These are phyloP conservation scores for Pochonia chlamydosporia DNA, from an alignment of 2,329 filamentous ascomycete genomes.

Conservation along the genomic window DNA sequence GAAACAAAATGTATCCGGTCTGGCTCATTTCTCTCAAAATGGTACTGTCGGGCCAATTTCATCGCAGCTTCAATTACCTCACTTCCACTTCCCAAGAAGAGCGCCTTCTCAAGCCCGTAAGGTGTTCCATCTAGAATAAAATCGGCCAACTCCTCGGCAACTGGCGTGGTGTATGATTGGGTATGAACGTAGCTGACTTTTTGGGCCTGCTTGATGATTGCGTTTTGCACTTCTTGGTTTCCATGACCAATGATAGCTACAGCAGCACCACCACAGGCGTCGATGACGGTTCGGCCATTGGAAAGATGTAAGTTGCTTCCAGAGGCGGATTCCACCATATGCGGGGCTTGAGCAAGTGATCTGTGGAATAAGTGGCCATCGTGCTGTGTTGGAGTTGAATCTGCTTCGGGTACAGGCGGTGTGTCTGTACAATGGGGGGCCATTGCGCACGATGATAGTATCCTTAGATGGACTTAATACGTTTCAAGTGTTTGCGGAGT, in stretches of 20 bases:
- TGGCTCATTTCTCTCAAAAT: slow-evolving; percentile 30
- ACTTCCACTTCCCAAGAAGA: slow-evolving; percentile 18
- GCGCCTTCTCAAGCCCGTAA: slow-evolving; percentile 17
- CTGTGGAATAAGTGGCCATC: not conserved
- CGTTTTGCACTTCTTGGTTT: slow-evolving; percentile 47
- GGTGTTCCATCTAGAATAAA: slow-evolving; percentile 17
- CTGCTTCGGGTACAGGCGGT: not conserved
- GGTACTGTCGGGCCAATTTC: slow-evolving; percentile 44
- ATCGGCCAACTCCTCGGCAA: slow-evolving; percentile 22
- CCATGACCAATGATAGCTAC: slow-evolving; percentile 61
- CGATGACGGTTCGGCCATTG: not conserved
- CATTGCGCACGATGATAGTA: not conserved
- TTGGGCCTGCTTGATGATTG: slow-evolving; percentile 48
- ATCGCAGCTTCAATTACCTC: slow-evolving; percentile 40
- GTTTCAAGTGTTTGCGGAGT: not conserved
- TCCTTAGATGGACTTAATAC: not conserved
- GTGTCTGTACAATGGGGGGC: not conserved
- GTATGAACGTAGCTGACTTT: slow-evolving; percentile 24
- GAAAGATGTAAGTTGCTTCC: not conserved
- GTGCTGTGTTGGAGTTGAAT: not conserved
- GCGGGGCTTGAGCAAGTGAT: not conserved
- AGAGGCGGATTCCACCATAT: not conserved
- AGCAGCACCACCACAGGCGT: slow-evolving; percentile 25
- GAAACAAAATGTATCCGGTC: slow-evolving; percentile 36
- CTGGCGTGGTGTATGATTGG: slow-evolving; percentile 16